Percentiles rank a stretch among this genome's conserved stretches.
phyloP scores from a whole-genome alignment of 192 early-diverging fungal species.

The Coemansia sp. region DNA sequence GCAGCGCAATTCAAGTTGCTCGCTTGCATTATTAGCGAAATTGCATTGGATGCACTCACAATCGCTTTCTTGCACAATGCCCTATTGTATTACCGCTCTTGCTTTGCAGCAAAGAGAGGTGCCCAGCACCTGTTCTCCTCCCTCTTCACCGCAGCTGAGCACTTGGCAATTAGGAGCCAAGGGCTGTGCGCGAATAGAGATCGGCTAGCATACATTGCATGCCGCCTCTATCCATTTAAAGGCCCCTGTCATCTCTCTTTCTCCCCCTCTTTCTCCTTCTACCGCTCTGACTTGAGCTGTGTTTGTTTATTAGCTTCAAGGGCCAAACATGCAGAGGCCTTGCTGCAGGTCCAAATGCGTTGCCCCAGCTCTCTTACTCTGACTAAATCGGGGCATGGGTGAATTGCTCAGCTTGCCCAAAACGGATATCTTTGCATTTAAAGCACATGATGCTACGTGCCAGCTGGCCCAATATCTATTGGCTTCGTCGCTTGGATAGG shows the following conservation, averaged over 20 bases:
- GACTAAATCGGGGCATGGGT: background rate
- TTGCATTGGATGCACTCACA: conserved; percentile 1
- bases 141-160: background rate
- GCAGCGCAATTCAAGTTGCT: background rate
- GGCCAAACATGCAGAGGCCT: background rate
- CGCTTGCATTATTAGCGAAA: background rate
- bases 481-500: background rate
- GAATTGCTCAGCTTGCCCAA: background rate
- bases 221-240: background rate
- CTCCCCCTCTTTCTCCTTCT: background rate
- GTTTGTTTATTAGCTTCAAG: background rate
- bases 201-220: background rate
- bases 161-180: background rate
- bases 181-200: background rate
- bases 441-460: background rate
- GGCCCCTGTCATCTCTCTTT: too few relatives aligned
- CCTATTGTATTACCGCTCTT: conserved; percentile 1
- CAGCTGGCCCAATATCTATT: background rate
- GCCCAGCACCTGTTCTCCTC: background rate
- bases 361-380: background rate
- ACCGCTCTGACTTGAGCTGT: background rate
- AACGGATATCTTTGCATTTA: background rate
- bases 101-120: background rate
- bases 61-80: background rate
- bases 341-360: background rate